phyloP scores from a whole-genome alignment of 768 basidiomycete species.

The Suillus lakei region DNA sequence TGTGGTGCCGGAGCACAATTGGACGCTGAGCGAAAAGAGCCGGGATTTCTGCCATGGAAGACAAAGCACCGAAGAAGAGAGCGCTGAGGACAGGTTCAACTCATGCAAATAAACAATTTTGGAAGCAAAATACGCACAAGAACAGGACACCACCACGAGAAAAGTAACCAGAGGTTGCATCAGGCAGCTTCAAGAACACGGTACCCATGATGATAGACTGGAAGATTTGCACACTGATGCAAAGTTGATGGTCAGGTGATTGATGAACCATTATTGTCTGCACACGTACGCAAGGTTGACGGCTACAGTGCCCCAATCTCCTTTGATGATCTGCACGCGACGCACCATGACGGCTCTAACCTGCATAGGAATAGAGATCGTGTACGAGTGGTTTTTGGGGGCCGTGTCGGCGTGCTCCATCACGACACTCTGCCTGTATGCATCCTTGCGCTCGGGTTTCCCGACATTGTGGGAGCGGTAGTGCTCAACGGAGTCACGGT shows the following conservation, averaged over 20 bases:
- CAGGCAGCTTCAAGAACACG: slow-evolving; percentile 74
- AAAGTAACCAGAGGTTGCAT: slow-evolving; percentile 81
- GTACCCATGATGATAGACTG: slow-evolving; percentile 69
- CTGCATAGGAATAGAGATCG: slow-evolving; percentile 53
- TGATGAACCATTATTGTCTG: background rate
- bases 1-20: slow-evolving; percentile 47
- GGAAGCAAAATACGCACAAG: slow-evolving; percentile 51
- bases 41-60: slow-evolving; percentile 63
- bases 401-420: slow-evolving; percentile 56
- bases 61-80: slow-evolving; percentile 61
- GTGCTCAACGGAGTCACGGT: slow-evolving; percentile 50
- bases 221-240: slow-evolving; percentile 42
- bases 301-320: slow-evolving; percentile 39
- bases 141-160: slow-evolving; percentile 87
- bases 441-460: slow-evolving; percentile 43
- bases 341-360: slow-evolving; percentile 50
- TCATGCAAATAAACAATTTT: background rate
- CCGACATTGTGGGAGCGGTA: slow-evolving; percentile 57
- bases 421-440: slow-evolving; percentile 53
- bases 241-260: background rate
- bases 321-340: slow-evolving; percentile 50
- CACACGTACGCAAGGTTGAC: slow-evolving; percentile 30
- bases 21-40: slow-evolving; percentile 51
- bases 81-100: slow-evolving; percentile 39
- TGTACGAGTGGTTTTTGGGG: slow-evolving; percentile 48